Conservation (phyloP, 2,329 filamentous ascomycete genomes). For the Plenodomus lindquistii region DNA sequence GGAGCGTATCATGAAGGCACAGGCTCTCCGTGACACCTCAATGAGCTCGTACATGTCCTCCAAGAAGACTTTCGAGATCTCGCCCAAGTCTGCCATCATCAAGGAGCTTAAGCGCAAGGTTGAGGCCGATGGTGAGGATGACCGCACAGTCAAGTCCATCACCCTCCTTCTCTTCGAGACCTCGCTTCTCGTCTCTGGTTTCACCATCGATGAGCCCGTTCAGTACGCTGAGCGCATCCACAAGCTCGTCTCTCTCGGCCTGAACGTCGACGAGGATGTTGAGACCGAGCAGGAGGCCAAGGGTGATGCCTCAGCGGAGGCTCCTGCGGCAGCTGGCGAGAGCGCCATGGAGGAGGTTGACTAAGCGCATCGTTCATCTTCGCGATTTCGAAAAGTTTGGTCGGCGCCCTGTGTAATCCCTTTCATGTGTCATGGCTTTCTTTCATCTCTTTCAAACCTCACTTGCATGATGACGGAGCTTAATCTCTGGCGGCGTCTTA, state of each 20-base stretch:
- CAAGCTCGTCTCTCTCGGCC: constrained; percentile 96
- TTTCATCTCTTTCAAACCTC: constrained; percentile 32
- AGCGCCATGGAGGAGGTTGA: constrained; percentile 99
- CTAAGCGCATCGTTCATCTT: constrained; percentile 57
- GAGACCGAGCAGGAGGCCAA: constrained; percentile 67
- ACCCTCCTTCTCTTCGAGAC: constrained; percentile 99
- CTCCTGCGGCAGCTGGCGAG: constrained; percentile 72
- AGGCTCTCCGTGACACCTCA: constrained; percentile 98
- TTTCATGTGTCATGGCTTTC: constrained; percentile 46
- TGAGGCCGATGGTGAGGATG: constrained; percentile 94
- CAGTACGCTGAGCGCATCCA: constrained; percentile 98
- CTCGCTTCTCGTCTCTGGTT: constrained; percentile 95
- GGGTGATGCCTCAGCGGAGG: constrained; percentile 56
- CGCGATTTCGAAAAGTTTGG: constrained; percentile 41
- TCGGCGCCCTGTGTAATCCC: constrained; percentile 46
- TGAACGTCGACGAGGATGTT: constrained; percentile 95
- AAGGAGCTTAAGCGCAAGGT: constrained; percentile 99
- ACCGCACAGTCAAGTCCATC: constrained; percentile 99
- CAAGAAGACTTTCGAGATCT: constrained; percentile 99
- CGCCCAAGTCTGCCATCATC: constrained; percentile 96
- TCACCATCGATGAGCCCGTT: constrained; percentile 99
- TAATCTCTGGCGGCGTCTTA: constrained; percentile 40
- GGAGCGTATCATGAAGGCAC: constrained; percentile 99
- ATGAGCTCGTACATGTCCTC: constrained; percentile 99
- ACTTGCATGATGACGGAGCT: constrained; percentile 39